Base-by-base conservation (phyloP, 1,139 yeast genomes). In the Meyerozyma guilliermondii region DNA sequence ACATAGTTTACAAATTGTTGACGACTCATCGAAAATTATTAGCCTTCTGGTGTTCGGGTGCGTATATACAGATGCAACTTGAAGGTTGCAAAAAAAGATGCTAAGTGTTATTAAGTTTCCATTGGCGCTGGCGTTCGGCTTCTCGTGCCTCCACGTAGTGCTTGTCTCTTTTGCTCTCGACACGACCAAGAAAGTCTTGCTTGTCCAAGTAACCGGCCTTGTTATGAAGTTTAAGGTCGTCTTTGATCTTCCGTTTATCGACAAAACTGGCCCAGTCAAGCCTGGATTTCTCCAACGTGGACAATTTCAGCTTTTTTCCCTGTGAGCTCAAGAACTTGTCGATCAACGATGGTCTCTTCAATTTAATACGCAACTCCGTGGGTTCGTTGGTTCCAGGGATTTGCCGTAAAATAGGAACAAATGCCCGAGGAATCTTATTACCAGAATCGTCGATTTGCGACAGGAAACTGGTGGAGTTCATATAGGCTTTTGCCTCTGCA, bases 241-340 rank as follows among this genome's bases (percentile, higher is more conserved):
- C 96, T 42, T 78, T 75, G 44, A 94, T 81, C 46, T 91, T 89
- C 49, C 83, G 81, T 52, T 83, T 74, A 62, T 92, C 98, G 17
- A 94, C 97, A 65, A 87, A 91, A 46, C 88, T 81, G 1, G 96
- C 95, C 96, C 98, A 92, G 62, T 92, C 98, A 45, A 92, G 72
- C 47, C 95, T 74, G 2, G 96, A 87, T 61, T 92, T 92, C 60
- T 94, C 98, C 48, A 92, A 68, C 0, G 98, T 94, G 16, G 95
- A 87, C 47, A 94, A 71, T 60, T 89, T 91, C 39, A 82, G 80
- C 45, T 63, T 62, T 47, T 66, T 68, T 7, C 69, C 66, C 29
- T 56, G 57, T 0, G 62, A 43, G 3, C 58, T 44, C 37, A 71
- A 47, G 41, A 71, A 71, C 53, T 69, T 88, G 52, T 88, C 97